A percentile compares a stretch with the other conserved stretches of the same genome.
Evolutionary conservation across 129 eudicot genomes (phyloP).

Genomic region (Escallonia herrerae): DNA sequence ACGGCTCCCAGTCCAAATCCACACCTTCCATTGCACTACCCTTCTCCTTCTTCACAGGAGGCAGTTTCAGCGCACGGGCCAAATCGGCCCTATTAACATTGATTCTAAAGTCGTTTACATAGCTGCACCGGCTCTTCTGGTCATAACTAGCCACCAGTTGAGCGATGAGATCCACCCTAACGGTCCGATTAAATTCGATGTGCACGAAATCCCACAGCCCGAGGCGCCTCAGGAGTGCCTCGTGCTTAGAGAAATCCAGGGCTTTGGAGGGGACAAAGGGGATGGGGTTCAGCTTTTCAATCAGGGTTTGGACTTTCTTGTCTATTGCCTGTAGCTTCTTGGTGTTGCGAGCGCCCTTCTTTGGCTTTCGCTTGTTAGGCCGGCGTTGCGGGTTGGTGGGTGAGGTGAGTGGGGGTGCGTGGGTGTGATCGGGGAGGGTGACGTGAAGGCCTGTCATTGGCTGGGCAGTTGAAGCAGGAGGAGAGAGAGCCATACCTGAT

Average conservation of each 20-base stretch:
- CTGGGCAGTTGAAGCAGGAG: neutral
- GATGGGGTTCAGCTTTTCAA: slow-evolving; percentile 22
- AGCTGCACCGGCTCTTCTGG: slow-evolving; percentile 23
- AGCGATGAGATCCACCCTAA: slow-evolving; percentile 55
- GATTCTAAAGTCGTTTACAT: slow-evolving; percentile 38
- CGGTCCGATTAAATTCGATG: slow-evolving; percentile 35
- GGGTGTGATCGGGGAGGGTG: slow-evolving; percentile 8
- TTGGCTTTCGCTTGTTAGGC: slow-evolving; percentile 18
- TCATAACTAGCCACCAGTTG: slow-evolving; percentile 59
- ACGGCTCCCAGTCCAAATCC: slow-evolving; percentile 36
- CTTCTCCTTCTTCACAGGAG: slow-evolving; percentile 36
- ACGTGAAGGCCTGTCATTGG: slow-evolving; percentile 8
- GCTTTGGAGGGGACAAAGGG: slow-evolving; percentile 47
- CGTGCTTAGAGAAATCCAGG: slow-evolving; percentile 36
- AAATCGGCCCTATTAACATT: slow-evolving; percentile 43
- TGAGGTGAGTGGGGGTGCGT: slow-evolving; percentile 13
- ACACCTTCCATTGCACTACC: slow-evolving; percentile 24
- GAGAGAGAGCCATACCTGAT: slow-evolving; percentile 25
- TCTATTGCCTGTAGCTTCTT: slow-evolving; percentile 18
- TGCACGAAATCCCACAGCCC: slow-evolving; percentile 66
- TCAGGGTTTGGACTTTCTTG: slow-evolving; percentile 32
- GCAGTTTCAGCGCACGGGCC: slow-evolving; percentile 56
- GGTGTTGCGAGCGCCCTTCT: slow-evolving; percentile 19
- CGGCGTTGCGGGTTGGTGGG: slow-evolving; percentile 26
- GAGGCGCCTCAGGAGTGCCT: slow-evolving; percentile 36